These are phyloP conservation scores for Pistacia integerrima DNA, from an alignment of 345 rosid genomes.

Conservation along the genomic window DNA sequence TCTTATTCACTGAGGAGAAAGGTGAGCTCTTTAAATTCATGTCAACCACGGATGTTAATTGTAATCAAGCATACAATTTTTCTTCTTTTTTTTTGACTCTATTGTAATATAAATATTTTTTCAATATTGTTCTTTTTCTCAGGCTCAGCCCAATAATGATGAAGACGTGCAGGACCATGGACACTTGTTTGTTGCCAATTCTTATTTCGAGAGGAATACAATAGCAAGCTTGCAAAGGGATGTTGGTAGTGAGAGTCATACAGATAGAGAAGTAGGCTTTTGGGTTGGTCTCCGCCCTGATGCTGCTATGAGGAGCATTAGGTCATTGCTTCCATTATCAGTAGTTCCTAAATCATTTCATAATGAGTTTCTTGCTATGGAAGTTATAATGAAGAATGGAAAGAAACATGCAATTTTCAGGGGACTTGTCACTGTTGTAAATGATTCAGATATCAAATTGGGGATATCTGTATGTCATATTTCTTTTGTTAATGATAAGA, in stretches of 20 bases:
- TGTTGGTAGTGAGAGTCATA: constrained; percentile 41
- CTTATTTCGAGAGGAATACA: constrained; percentile 73
- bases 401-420: constrained; percentile 92
- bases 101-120: background rate
- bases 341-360: constrained; percentile 71
- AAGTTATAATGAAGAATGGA: constrained; percentile 84
- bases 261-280: constrained; percentile 76
- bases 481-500: constrained; percentile 35
- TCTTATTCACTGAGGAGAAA: constrained; percentile 67
- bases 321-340: constrained; percentile 82
- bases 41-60: constrained; percentile 5
- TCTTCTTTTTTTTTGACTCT: background rate
- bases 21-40: constrained; percentile 47
- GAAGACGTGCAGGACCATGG: constrained; percentile 63
- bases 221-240: constrained; percentile 55
- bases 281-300: constrained; percentile 72
- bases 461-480: constrained; percentile 58
- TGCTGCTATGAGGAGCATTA: constrained; percentile 78
- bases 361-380: constrained; percentile 77
- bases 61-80: background rate
- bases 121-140: constrained; percentile 21
- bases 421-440: constrained; percentile 76
- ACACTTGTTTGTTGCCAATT: constrained; percentile 64
- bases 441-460: constrained; percentile 83
- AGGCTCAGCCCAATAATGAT: constrained; percentile 49